Evolutionary conservation across 2,329 filamentous ascomycete species (phyloP), one percentile per base, ranked within the genome.

Genomic region (Boeremia exigua): DNA sequence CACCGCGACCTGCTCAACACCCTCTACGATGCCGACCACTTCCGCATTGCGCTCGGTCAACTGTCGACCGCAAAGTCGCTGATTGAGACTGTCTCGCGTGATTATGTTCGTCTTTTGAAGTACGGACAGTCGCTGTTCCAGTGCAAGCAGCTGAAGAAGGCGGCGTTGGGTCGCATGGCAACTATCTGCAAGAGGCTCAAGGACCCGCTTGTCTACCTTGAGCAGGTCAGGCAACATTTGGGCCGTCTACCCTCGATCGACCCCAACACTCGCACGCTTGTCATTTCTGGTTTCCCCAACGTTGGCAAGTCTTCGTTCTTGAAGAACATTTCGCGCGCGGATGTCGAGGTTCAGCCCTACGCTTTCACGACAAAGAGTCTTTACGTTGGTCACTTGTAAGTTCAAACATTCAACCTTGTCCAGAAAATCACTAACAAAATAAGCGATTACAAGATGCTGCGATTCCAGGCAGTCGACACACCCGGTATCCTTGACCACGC

Each of bases 221-320:
- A 99, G 79, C 93, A 98, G 79, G 92, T 96, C 63, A 88, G 95
- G 66, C 94, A 98, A 82, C 96, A 99, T 81, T 82, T 99, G 73
- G 95, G 94, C 59, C 93, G 95, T 89, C 87, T 99, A 63, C 96
- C 95, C 4, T 88, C 93, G n/a, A 99, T 99, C 76, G 96, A 99
- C 76, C 95, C 95, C 54, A 99, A 96, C 75, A 99, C 95, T 34
- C 85, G 95, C 68, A 99, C 95, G 1, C 86, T 99, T 39, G 84
- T 99, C 63, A 97, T 99, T 67, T 96, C 94, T 77, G 95, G 95
- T 49, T 98, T 98, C 77, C 95, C 95, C 67, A 99, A 99, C 71
- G 72, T 75, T n/a, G 72, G 95, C 78, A 99, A 99, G 82, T 96
- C 91, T 52, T 96, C 91, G 66, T 99, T 99, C 82, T 79, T 99